A percentile compares a stretch with the other conserved stretches of the same genome.
phyloP scores from a whole-genome alignment of 2,329 filamentous ascomycete species.

The Sordariomycetes sp. region DNA sequence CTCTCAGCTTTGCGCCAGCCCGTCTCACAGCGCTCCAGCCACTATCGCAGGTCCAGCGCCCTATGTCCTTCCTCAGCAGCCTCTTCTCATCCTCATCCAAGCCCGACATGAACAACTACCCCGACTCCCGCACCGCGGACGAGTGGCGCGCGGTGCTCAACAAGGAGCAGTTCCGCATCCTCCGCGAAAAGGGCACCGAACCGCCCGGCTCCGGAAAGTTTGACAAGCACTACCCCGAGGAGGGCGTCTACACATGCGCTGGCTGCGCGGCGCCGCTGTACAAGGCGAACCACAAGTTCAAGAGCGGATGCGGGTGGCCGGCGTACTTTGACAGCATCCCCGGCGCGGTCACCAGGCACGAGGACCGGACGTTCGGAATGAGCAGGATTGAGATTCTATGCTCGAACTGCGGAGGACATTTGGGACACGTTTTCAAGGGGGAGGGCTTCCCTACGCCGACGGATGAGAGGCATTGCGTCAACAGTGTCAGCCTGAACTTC shows the following conservation, averaged over 20 bases:
- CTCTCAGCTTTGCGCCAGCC: conserved; percentile 6
- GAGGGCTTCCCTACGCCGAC: conserved; percentile 79
- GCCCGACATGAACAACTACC: conserved; percentile 43
- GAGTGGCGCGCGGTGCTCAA: conserved; percentile 87
- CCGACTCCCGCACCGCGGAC: conserved; percentile 69
- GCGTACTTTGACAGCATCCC: conserved; percentile 96
- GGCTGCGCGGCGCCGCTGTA: conserved; percentile 85
- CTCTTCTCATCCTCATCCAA: conserved; percentile 60
- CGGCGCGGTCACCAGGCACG: conserved; percentile 75
- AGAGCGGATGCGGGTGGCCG: conserved; percentile 93
- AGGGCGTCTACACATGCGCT: conserved; percentile 79
- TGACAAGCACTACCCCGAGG: conserved; percentile 71
- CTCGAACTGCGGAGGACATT: conserved; percentile 84
- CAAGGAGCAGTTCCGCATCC: conserved; percentile 79
- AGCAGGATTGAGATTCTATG: conserved; percentile 87
- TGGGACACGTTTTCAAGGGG: conserved; percentile 93
- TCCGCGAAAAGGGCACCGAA: conserved; percentile 90
- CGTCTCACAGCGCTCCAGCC: conserved; percentile 12
- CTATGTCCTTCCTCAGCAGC: conserved; percentile 71
- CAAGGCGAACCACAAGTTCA: conserved; percentile 90
- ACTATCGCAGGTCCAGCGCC: conserved; percentile 23
- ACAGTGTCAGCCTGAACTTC: conserved; percentile 85
- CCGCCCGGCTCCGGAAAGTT: conserved; percentile 69
- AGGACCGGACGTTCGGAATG: conserved; percentile 74
- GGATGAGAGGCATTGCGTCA: conserved; percentile 95